Evolutionary conservation across 1,284 basidiomycete species (phyloP), one percentile per base, ranked within the genome.

Genomic region (Pulchroboletus neoregius): DNA sequence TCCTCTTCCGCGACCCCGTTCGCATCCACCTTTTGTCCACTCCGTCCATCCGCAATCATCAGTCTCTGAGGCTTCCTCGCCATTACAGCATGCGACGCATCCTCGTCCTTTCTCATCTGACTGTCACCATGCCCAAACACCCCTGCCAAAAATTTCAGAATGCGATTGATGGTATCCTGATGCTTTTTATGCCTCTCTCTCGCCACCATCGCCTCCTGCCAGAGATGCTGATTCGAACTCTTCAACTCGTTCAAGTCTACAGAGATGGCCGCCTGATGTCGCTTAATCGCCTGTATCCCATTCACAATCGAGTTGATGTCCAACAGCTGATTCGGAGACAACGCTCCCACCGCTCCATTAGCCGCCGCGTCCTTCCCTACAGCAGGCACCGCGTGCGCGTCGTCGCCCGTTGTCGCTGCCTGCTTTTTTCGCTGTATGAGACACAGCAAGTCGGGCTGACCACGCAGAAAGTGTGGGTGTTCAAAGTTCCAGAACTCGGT

Each of bases 91-190:
- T 69, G 70, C 22, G 71, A 61, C 23, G 69, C 51, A 43, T 66
- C 69, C 44, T 76, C 74, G 44, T 73, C 72, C 54, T 75, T 76
- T 45, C 65, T 68, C 39, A 67, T 68, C 36, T 65, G 62, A 30
- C 55, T 70, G 15, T 70, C 70, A 0, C 72, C 67, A 41, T 74
- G 73, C 36, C 93, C 93, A 69, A 98, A 98, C 2, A 97, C 87
- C 23, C 92, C 85, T 15, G 93, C 94, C 41, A 99, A 71, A 69
- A 99, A 98, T 50, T 92, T 87, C 52, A 99, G 76, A 53, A 99
- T 97, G 48, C 91, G 78, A 63, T 96, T 94, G 62, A 98, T 94
- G n/a, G 93, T 97, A 66, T 98, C 94, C 60, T 96, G 89, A 57
- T 96, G 93, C 60, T 91, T 91, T 60, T 91, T 84, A 60, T 94